Conservation (phyloP, 495 filamentous ascomycete genomes). For the Opeltia flavorubescens region DNA sequence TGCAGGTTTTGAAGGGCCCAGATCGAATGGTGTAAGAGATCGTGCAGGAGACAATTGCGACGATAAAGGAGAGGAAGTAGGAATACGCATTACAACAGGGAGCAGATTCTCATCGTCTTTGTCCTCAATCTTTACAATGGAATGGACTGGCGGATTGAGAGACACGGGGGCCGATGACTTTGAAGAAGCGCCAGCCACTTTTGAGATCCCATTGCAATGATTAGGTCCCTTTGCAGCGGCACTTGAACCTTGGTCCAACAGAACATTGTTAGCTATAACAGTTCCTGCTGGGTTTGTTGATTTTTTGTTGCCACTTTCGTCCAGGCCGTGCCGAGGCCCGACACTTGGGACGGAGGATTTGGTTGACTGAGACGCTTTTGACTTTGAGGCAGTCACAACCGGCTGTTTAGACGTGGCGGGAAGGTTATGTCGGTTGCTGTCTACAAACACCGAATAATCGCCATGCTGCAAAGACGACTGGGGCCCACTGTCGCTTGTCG, state of each 20-base stretch:
- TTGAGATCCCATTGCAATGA: conserved; percentile 10
- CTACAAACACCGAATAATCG: not conserved
- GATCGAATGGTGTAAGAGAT: conserved; percentile 10
- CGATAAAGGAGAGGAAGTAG: conserved; percentile 12
- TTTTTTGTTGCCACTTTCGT: not conserved
- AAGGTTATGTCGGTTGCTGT: not conserved
- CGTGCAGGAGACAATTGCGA: conserved; percentile 14
- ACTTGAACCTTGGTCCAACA: not conserved
- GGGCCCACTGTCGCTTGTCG: not conserved
- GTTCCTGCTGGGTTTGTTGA: not conserved
- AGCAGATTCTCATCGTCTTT: conserved; percentile 5
- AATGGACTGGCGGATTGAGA: conserved; percentile 9
- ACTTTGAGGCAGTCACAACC: not conserved
- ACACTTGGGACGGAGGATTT: not conserved
- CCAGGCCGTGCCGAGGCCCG: not conserved
- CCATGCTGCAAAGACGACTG: not conserved
- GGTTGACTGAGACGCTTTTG: not conserved
- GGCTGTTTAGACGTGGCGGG: not conserved
- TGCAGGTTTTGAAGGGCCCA: conserved; percentile 3
- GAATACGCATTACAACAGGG: conserved; percentile 1
- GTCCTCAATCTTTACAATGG: conserved; percentile 8
- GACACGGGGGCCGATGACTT: conserved; percentile 14
- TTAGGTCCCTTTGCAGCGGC: conserved; percentile 1
- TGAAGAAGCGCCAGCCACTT: conserved; percentile 13
- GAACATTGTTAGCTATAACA: not conserved